Conservation (phyloP, 805 yeast species). For the Metschnikowia lunata region DNA sequence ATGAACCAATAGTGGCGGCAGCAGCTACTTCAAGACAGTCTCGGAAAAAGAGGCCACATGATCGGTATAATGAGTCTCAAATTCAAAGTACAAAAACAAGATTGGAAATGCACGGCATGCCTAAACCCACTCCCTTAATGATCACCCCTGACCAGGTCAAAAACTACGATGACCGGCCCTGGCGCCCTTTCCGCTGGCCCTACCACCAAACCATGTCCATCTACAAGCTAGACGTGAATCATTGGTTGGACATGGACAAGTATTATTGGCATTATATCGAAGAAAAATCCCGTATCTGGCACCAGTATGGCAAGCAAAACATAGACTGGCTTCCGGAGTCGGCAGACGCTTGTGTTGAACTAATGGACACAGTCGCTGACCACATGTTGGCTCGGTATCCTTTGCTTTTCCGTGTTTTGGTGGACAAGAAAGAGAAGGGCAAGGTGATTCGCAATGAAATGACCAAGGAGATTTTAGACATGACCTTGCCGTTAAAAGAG, state of each 20-base stretch:
- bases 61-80: too few species aligned
- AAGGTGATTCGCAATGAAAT: slow-evolving; percentile 54
- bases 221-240: slow-evolving; percentile 64
- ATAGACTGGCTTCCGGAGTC: slow-evolving; percentile 65
- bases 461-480: slow-evolving; percentile 59
- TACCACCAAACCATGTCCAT: slow-evolving; percentile 78
- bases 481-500: slow-evolving; percentile 54
- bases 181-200: slow-evolving; percentile 81
- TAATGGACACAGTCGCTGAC: slow-evolving; percentile 57
- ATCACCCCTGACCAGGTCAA: slow-evolving; percentile 65
- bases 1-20: background rate
- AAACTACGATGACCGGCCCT: slow-evolving; percentile 68
- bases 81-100: too few species aligned
- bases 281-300: slow-evolving; percentile 57
- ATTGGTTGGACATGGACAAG: slow-evolving; percentile 79
- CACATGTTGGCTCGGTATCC: slow-evolving; percentile 66
- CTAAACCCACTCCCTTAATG: slow-evolving; percentile 53
- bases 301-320: slow-evolving; percentile 55
- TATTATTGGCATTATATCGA: slow-evolving; percentile 62
- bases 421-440: slow-evolving; percentile 41
- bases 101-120: slow-evolving; percentile 22
- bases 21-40: too few species aligned
- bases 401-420: slow-evolving; percentile 47
- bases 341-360: slow-evolving; percentile 55
- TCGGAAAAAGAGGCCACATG: too few species aligned